A percentile compares a stretch with the other conserved stretches of the same genome.
Conservation (phyloP, 176 grass and related monocot genomes). For the Triticum turgidum region DNA sequence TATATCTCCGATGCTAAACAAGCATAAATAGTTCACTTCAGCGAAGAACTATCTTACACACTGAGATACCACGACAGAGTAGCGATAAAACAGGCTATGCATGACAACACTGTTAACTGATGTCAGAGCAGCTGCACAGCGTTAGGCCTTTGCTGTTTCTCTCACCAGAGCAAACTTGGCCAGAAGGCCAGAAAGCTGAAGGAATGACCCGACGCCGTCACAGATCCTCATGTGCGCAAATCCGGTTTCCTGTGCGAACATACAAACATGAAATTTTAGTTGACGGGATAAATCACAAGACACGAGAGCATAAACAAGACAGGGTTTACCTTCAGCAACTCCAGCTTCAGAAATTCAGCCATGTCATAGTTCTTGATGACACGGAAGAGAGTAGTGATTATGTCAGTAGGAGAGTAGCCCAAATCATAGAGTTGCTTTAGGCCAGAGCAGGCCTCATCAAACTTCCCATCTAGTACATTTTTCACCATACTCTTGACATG, state of each 20-base stretch:
- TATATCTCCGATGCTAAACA: neutral
- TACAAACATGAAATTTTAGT: slow-evolving; percentile 11
- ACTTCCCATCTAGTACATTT: slow-evolving; percentile 80
- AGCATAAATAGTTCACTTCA: slow-evolving; percentile 14
- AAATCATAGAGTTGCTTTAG: slow-evolving; percentile 92
- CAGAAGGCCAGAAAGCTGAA: slow-evolving; percentile 90
- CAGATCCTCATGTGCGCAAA: slow-evolving; percentile 99
- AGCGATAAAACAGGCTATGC: slow-evolving; percentile 6
- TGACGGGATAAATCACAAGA: neutral
- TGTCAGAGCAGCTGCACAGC: slow-evolving; percentile 6
- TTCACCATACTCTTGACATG: slow-evolving; percentile 94
- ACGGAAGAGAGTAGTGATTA: slow-evolving; percentile 90
- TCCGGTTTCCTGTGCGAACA: slow-evolving; percentile 63
- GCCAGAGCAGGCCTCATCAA: slow-evolving; percentile 72
- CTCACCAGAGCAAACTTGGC: slow-evolving; percentile 78
- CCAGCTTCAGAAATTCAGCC: slow-evolving; percentile 91
- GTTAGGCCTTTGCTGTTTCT: slow-evolving; percentile 59
- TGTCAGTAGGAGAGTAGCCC: slow-evolving; percentile 91
- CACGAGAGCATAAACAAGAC: neutral
- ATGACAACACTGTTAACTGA: neutral
- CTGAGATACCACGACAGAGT: neutral
- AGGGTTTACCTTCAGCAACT: slow-evolving; percentile 78
- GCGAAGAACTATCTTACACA: slow-evolving; percentile 20
- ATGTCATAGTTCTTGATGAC: slow-evolving; percentile 98
- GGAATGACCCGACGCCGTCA: slow-evolving; percentile 90